phyloP scores from a whole-genome alignment of 345 rosid genomes.

The Firmiana major region DNA sequence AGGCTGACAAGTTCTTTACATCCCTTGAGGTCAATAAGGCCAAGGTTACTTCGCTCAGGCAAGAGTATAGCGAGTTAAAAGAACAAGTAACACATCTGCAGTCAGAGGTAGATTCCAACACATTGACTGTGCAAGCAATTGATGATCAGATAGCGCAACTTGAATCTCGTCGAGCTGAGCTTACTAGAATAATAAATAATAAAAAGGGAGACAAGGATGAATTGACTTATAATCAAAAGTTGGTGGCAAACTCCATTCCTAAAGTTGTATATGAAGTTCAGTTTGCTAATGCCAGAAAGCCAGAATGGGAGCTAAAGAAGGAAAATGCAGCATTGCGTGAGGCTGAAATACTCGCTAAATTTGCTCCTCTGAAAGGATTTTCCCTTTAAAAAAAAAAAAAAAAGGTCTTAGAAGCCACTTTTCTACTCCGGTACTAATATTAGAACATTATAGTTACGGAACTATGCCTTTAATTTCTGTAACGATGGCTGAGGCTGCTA shows the following conservation, averaged over 20 bases:
- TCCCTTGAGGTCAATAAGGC: conserved; percentile 50
- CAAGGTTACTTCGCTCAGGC: conserved; percentile 51
- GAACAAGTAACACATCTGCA: conserved; percentile 47
- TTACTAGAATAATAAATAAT: conserved; percentile 25
- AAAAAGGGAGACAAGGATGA: conserved; percentile 43
- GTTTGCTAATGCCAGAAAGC: conserved; percentile 42
- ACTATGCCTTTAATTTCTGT: neutral
- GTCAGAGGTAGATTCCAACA: conserved; percentile 40
- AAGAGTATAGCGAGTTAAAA: conserved; percentile 54
- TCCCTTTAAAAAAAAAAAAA: conserved; percentile 14
- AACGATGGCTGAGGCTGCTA: neutral
- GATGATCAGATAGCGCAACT: conserved; percentile 56
- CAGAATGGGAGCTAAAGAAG: conserved; percentile 52
- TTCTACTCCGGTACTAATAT: neutral
- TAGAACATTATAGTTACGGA: neutral
- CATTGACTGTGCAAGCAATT: conserved; percentile 40
- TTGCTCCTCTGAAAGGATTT: conserved; percentile 51
- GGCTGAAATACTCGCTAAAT: conserved; percentile 43
- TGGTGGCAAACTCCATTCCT: conserved; percentile 49
- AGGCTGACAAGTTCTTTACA: conserved; percentile 41
- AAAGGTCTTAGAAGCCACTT: neutral
- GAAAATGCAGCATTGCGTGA: conserved; percentile 39
- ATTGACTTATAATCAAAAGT: conserved; percentile 38
- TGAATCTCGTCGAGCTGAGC: conserved; percentile 38
- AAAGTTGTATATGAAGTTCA: conserved; percentile 54